Evolutionary conservation across 805 yeast genomes (phyloP), one percentile per base, ranked within the genome.

Genomic region (Kregervanrija pseudodelftensis): DNA sequence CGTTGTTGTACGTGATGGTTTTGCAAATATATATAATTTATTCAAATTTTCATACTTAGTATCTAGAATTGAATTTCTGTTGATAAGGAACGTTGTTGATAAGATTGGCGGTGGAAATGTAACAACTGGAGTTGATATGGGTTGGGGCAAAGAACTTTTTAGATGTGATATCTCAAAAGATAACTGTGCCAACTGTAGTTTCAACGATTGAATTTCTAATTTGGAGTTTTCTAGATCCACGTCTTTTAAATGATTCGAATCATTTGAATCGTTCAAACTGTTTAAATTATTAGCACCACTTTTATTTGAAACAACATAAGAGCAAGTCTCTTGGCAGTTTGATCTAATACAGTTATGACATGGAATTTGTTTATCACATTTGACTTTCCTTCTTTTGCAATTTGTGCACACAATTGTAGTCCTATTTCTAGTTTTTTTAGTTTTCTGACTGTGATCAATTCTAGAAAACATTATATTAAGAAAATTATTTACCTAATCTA

Each of bases 361-460:
- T 13, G 52, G 54, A 11, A 12, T 16, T 4, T 30, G n/a, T 31
- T 41, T 37, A 37, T 50, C 50, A 33, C 50, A 49, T 38, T 48
- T 48, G 13, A 42, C 42, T 30, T 49, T 48, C 14, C 39, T 39
- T 16, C 36, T 31, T n/a, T 46, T 38, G 28, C 53, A 50, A 37
- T 41, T 41, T 1, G 37, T 15, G 10, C 53, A 50, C 5, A 40
- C 46, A 10, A 40, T 14, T 9, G 45, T 33, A 14, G 33, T 32
- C 28, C 50, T 38, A 16, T 50, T 48, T 33, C 51, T 33, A 12
- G 14, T 39, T 17, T 37, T 31, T 33, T 12, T 17, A 22, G 28
- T 7, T 22, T 7, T 22, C 28, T 22, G 28, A 22, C 7, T 22
- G 4, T 22, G 28, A 22, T 22, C 28, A 7, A 22, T 22, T 22